Conservation (phyloP, 2,329 filamentous ascomycete genomes). For the Pseudogymnoascus sp. region DNA sequence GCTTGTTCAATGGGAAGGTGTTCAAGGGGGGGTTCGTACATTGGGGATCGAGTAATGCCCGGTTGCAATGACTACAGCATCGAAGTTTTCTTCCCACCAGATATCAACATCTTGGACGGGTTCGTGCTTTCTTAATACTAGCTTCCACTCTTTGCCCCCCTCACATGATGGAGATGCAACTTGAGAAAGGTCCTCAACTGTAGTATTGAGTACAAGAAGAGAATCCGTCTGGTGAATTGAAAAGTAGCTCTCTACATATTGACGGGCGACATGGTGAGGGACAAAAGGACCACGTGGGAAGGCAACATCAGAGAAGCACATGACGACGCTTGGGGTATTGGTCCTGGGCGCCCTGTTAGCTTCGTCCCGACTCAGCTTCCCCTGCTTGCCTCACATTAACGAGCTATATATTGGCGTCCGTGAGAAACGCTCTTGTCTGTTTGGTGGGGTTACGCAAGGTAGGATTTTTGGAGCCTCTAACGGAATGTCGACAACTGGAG, state of each 20-base stretch:
- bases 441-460: too few relatives aligned
- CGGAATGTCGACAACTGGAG: too few relatives aligned
- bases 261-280: conserved; percentile 48
- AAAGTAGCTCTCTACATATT: conserved; percentile 53
- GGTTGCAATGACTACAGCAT: conserved; percentile 67
- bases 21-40: conserved; percentile 32
- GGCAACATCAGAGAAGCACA: conserved; percentile 19
- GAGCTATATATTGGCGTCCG: too few relatives aligned
- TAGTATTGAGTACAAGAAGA: conserved; percentile 44
- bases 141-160: conserved; percentile 35
- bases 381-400: too few relatives aligned
- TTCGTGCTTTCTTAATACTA: conserved; percentile 45
- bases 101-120: conserved; percentile 38
- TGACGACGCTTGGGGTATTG: too few relatives aligned
- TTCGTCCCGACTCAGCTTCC: too few relatives aligned
- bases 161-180: conserved; percentile 20
- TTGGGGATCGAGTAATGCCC: conserved; percentile 68
- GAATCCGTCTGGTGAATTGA: conserved; percentile 43
- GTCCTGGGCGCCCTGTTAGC: too few relatives aligned
- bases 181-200: conserved; percentile 43
- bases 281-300: conserved; percentile 52
- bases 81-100: conserved; percentile 52
- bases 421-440: too few relatives aligned
- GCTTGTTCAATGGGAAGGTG: too few relatives aligned
- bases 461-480: too few relatives aligned